Conservation (phyloP, 495 filamentous ascomycete species). For the Podospora pseudocomata region DNA sequence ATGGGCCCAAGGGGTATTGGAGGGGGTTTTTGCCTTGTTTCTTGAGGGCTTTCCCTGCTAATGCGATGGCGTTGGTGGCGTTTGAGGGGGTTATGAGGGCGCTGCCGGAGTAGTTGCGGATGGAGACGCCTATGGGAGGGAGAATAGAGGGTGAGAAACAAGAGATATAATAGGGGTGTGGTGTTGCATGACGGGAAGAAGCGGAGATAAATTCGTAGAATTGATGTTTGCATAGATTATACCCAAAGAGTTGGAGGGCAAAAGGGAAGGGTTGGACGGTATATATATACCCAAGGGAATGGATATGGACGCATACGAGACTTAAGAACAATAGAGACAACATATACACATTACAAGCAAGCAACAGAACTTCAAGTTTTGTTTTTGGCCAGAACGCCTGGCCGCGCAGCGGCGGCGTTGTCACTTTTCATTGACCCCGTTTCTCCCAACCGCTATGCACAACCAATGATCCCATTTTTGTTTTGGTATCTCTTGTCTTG, state of each 20-base stretch:
- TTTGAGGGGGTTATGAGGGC: slow-evolving; percentile 90
- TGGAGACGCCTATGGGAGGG: not conserved
- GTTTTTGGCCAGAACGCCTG: slow-evolving; percentile 22
- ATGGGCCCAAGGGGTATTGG: slow-evolving; percentile 80
- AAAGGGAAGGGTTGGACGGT: not conserved
- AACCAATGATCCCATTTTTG: slow-evolving; percentile 14
- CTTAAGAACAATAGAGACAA: not conserved
- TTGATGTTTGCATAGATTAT: not conserved
- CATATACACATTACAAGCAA: not conserved
- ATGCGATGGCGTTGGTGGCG: slow-evolving; percentile 87
- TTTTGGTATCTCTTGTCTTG: slow-evolving; percentile 22
- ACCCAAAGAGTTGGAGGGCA: not conserved
- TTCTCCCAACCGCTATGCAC: slow-evolving; percentile 25
- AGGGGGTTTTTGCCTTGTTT: slow-evolving; percentile 92
- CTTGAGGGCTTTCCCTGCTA: slow-evolving; percentile 90
- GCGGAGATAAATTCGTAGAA: not conserved
- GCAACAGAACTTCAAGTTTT: not conserved
- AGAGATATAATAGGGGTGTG: not conserved
- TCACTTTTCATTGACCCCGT: slow-evolving; percentile 25
- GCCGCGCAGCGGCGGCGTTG: slow-evolving; percentile 23
- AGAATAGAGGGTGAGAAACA: not conserved
- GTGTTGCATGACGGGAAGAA: not conserved
- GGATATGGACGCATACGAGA: not conserved
- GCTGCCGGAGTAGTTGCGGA: slow-evolving; percentile 50
- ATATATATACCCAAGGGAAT: slow-evolving; percentile 14